phyloP scores from a whole-genome alignment of 2,329 filamentous ascomycete species.

The Ophiosphaerella korrae region DNA sequence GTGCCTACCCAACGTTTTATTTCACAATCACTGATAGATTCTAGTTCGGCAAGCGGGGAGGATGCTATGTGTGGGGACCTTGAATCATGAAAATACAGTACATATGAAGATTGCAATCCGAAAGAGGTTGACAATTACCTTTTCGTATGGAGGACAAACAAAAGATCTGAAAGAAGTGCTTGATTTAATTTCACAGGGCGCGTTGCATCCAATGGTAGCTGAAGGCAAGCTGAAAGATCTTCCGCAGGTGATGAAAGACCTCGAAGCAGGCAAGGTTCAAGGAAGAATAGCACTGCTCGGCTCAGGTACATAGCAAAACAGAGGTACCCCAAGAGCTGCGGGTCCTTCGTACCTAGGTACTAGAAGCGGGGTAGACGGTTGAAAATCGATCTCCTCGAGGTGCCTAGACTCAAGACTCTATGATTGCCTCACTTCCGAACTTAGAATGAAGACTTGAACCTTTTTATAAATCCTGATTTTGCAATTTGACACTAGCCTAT shows the following conservation, averaged over 20 bases:
- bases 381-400: no score
- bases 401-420: no score
- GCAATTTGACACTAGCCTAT: no score
- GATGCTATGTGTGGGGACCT: slow-evolving; percentile 26
- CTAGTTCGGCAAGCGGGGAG: slow-evolving; percentile 25
- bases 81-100: slow-evolving; percentile 31
- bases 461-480: no score
- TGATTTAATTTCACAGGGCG: slow-evolving; percentile 18
- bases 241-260: slow-evolving; percentile 18
- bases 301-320: no score
- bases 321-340: no score
- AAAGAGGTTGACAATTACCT: slow-evolving; percentile 24
- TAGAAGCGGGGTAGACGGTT: no score
- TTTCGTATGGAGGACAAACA: slow-evolving; percentile 27
- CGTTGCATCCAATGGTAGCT: slow-evolving; percentile 22
- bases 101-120: slow-evolving; percentile 29
- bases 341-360: no score
- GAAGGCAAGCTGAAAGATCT: slow-evolving; percentile 24
- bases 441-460: no score
- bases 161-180: slow-evolving; percentile 21
- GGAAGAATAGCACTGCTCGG: slow-evolving; percentile 15
- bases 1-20: not conserved
- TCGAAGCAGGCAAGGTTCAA: slow-evolving; percentile 22
- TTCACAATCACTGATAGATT: not conserved
- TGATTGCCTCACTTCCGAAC: no score